Percentiles rank a stretch among this genome's conserved stretches.
Evolutionary conservation across 2,329 filamentous ascomycete genomes (phyloP).

Genomic region (Alternaria dauci): DNA sequence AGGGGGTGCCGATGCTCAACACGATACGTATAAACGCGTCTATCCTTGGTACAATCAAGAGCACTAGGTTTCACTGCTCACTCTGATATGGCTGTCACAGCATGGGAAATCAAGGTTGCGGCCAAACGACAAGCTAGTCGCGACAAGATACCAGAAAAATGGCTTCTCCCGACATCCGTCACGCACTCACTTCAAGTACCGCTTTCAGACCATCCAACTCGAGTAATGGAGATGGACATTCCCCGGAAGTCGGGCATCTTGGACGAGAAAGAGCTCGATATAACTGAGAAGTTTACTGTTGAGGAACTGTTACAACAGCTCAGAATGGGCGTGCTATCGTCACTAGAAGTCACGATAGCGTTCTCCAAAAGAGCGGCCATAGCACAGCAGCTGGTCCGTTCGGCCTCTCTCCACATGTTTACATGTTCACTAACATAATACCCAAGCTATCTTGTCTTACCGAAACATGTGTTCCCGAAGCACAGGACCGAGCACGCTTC

Average conservation of each 20-base stretch:
- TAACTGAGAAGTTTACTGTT: constrained; percentile 51
- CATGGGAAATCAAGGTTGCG: constrained; percentile 9
- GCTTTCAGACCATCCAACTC: constrained; percentile 4
- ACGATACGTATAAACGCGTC: no score
- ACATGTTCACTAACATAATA: background rate
- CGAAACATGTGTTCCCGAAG: constrained; percentile 62
- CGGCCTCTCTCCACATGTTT: background rate
- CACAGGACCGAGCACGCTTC: constrained; percentile 57
- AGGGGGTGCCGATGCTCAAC: no score
- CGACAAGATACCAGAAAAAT: constrained; percentile 51
- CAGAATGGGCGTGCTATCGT: constrained; percentile 53
- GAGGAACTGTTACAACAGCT: constrained; percentile 49
- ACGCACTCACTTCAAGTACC: constrained; percentile 6
- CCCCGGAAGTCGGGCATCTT: constrained; percentile 65
- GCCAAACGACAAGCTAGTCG: constrained; percentile 5
- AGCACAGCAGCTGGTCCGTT: constrained; percentile 60
- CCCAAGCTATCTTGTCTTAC: constrained; percentile 65
- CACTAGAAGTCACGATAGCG: constrained; percentile 58
- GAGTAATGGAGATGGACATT: constrained; percentile 51
- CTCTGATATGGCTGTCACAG: background rate
- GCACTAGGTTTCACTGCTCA: background rate
- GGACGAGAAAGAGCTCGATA: constrained; percentile 56
- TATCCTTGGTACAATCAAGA: no score
- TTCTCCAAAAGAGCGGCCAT: constrained; percentile 62
- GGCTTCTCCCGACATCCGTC: constrained; percentile 42